A percentile compares a stretch with the other conserved stretches of the same genome.
phyloP scores from a whole-genome alignment of 2,329 filamentous ascomycete genomes.

The Aspergillus spinulosporus region DNA sequence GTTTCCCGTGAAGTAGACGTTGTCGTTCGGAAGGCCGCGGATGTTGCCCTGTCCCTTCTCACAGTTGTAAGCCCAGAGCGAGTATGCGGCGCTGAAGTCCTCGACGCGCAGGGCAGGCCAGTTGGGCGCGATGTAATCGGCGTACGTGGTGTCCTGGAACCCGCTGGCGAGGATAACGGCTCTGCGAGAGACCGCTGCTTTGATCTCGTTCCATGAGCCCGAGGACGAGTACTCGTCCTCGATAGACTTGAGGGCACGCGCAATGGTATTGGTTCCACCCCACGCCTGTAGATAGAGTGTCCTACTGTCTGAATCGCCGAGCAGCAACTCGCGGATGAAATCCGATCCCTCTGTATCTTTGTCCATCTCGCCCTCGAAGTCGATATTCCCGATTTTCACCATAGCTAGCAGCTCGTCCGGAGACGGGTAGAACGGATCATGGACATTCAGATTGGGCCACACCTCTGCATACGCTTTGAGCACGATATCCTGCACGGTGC shows the following conservation, averaged over 20 bases:
- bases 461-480: not conserved
- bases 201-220: not conserved
- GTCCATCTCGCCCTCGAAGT: slow-evolving; percentile 10
- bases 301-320: not conserved
- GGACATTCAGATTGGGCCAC: not conserved
- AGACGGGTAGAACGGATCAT: slow-evolving; percentile 8
- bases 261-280: slow-evolving; percentile 10
- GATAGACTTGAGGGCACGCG: slow-evolving; percentile 8
- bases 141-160: slow-evolving; percentile 8
- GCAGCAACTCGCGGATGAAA: slow-evolving; percentile 1
- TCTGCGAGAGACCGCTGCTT: not conserved
- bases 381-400: slow-evolving; percentile 3
- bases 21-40: not conserved
- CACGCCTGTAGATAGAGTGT: slow-evolving; percentile 8
- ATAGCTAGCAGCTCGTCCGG: not conserved
- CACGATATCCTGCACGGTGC: slow-evolving; percentile 3
- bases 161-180: slow-evolving; percentile 5
- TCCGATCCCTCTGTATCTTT: slow-evolving; percentile 4
- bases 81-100: not conserved
- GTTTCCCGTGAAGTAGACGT: slow-evolving; percentile 2
- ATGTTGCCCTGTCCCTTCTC: not conserved
- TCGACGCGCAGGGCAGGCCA: slow-evolving; percentile 2
- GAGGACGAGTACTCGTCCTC: not conserved
- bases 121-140: slow-evolving; percentile 1
- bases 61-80: slow-evolving; percentile 6